Evolutionary conservation across 2,329 filamentous ascomycete species (phyloP).

Genomic region (Elsinoe ampelina): DNA sequence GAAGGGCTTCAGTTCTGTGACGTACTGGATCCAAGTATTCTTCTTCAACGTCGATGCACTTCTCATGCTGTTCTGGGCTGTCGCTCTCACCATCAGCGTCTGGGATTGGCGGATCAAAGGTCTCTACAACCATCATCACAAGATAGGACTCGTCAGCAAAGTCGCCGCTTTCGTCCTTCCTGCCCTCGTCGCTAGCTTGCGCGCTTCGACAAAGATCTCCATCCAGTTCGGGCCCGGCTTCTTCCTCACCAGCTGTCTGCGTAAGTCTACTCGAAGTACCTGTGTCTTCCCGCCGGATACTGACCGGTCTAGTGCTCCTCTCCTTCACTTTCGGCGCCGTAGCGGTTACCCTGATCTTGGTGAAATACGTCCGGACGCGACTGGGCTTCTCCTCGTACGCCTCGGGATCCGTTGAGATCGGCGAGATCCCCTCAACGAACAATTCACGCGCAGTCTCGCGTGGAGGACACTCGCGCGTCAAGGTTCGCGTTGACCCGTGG

Average conservation of each 20-base stretch:
- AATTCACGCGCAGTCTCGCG: background rate
- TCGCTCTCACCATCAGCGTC: slow-evolving; percentile 17
- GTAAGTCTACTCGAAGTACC: background rate
- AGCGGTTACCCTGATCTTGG: slow-evolving; percentile 17
- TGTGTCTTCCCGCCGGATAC: background rate
- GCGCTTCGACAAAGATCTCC: slow-evolving; percentile 14
- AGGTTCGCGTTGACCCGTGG: slow-evolving; percentile 15
- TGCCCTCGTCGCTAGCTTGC: slow-evolving; percentile 14
- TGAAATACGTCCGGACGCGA: slow-evolving; percentile 17
- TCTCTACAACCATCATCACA: slow-evolving; percentile 4
- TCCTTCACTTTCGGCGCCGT: slow-evolving; percentile 16
- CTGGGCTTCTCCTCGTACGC: slow-evolving; percentile 13
- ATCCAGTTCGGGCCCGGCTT: slow-evolving; percentile 1
- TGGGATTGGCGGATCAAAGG: slow-evolving; percentile 15
- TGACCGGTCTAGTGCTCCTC: slow-evolving; percentile 15
- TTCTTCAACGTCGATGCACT: slow-evolving; percentile 16
- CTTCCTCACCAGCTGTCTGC: slow-evolving; percentile 8
- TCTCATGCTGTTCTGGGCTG: slow-evolving; percentile 15
- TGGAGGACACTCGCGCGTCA: background rate
- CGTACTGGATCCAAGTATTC: slow-evolving; percentile 19
- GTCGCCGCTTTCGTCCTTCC: slow-evolving; percentile 15
- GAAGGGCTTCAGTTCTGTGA: slow-evolving; percentile 16
- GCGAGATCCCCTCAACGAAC: background rate
- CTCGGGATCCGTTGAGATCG: slow-evolving; percentile 8
- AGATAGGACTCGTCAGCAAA: slow-evolving; percentile 12